A percentile compares a stretch with the other conserved stretches of the same genome.
Evolutionary conservation across 208 protist genomes (phyloP).

Genomic region (Leishmania aethiopica): DNA sequence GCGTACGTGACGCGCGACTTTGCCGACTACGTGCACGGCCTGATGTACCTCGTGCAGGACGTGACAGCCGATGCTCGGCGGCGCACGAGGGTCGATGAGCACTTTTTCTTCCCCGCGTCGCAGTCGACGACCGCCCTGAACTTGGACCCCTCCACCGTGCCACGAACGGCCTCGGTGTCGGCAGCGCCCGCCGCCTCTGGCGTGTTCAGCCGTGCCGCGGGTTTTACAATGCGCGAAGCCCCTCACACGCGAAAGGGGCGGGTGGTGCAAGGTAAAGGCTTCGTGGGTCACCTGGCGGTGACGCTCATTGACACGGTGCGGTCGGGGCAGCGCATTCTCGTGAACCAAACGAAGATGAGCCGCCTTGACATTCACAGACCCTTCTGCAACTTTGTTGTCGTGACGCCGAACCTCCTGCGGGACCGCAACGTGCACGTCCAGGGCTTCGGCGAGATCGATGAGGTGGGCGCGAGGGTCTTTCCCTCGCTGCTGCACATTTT

Average conservation of each 20-base stretch:
- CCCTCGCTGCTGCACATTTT: conserved; percentile 49
- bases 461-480: conserved; percentile 39
- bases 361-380: conserved; percentile 44
- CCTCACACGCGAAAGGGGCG: conserved; percentile 30
- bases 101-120: neutral
- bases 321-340: conserved; percentile 41
- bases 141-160: neutral
- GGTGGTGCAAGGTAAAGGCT: conserved; percentile 65
- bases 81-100: neutral
- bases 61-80: conserved; percentile 12
- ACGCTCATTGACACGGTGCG: conserved; percentile 53
- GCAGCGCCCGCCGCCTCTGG: neutral
- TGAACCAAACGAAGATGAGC: conserved; percentile 37
- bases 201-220: neutral
- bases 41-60: conserved; percentile 25
- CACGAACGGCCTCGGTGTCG: too few species aligned
- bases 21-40: conserved; percentile 55
- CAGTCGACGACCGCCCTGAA: neutral
- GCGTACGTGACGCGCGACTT: conserved; percentile 71
- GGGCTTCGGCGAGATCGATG: conserved; percentile 60
- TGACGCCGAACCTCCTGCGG: conserved; percentile 37
- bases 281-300: conserved; percentile 38
- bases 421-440: conserved; percentile 54
- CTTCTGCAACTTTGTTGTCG: conserved; percentile 62
- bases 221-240: neutral